Base-by-base conservation (phyloP, 2,329 filamentous ascomycete genomes). In the Exophiala aquamarina region DNA sequence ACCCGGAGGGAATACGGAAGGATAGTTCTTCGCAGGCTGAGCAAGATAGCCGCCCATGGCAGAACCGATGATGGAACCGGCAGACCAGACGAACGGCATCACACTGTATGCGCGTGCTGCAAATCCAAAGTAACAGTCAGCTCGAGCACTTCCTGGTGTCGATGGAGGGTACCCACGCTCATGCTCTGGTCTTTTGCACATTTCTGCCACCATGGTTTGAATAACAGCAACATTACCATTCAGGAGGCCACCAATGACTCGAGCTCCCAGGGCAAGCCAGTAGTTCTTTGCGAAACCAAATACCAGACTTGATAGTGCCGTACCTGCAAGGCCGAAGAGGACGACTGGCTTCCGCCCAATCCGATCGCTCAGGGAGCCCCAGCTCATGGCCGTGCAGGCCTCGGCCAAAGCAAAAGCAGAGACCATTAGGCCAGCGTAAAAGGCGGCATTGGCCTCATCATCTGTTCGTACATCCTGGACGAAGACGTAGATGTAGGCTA, bases 221-320 rank as follows among this genome's bases (percentile, higher is more conserved):
- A 88, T 84, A 3, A 88, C 83, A 0, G 83, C 84, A 2, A 87
- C 77, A 60, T 87, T 89, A 2, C 84, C 85, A 61, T 88, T 88
- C 37, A 87, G 64, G 9, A 78, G 68, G 0, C 86, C 86, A 0
- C 84, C 85, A n/a, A 72, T 57, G 43, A 70, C 68, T 2, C 69
- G 57, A 5, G 68, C 69, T 10, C 70, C 56, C 28, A 72, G 57
- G 1, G 68, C 69, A 15, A 72, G 63, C 69, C 69, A 72, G 55
- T 70, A 71, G 13, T 53, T 54, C 44, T 62, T 59, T 4, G 69
- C 66, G 4, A 72, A 54, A 7, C 69, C 69, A 47, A 71, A 70
- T 29, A 71, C 65, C 35, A 71, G 56, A 40, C 67, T 68, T 5
- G 66, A 70, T 36, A 70, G 56, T 7, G 66, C 65, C 4, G 66